Base-by-base conservation (phyloP, 208 protist species). In the Trypanosomatidae sp. region DNA sequence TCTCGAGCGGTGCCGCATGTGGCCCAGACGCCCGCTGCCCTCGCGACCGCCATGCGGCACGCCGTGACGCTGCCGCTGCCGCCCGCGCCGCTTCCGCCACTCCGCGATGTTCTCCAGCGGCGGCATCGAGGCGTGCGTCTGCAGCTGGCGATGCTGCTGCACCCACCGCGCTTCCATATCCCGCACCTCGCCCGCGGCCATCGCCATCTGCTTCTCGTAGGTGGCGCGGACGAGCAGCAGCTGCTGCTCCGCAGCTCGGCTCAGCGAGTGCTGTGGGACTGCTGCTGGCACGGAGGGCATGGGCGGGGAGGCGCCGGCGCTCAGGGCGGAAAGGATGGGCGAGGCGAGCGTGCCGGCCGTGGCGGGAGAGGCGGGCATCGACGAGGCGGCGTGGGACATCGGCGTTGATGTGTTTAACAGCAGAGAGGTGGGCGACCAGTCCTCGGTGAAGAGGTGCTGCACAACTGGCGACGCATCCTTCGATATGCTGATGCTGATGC, bases 131-230 rank as follows among this genome's bases (percentile, higher is more conserved):
- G 41, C 44, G 10, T 62, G 62, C n/a, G 69, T 28, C 62, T 46
- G 53, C 50, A 74, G 69, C 69, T 71, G 76, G 0, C 58, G 28
- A 41, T 80, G 69, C 46, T 75, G 69, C 7, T 28, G 22, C 9
- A 62, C 36, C 76, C 76, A 80, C 62, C 52, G 69, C 17, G 70
- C 56, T 30, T 74, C 70, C 69, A 80, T 60, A 22, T 28, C 50
- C 8, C 28, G 69, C 28, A 71, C 69, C 3, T 58, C n/a, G n/a
- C 4, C 7, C 25, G 44, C 25, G 1, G 69, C 59, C 0, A 12
- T 25, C 1, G 62, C 25, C 33, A 74, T 43, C 25, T 62, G 41
- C 55, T 68, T 44, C 39, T 75, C 64, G 36, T 59, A 60, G 13
- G 39, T 36, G 2, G 39, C 62, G 22, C 68, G 69, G 13, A 80